These are phyloP conservation scores for Multifurca ochricompacta DNA, from an alignment of 768 basidiomycete species.

Conservation along the genomic window DNA sequence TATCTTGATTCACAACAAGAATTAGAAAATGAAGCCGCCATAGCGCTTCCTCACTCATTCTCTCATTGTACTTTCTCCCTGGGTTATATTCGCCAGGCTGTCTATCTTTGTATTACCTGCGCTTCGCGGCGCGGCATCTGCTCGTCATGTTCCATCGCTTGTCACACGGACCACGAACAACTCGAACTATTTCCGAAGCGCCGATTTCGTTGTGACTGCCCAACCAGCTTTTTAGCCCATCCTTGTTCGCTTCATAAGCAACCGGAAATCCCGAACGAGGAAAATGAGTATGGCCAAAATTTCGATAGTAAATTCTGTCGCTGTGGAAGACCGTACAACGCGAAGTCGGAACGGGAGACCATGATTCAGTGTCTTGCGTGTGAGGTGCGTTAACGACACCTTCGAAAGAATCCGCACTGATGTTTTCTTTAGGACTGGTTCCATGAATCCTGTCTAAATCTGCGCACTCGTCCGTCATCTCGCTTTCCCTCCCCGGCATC, in stretches of 20 bases:
- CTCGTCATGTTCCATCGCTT: conserved; percentile 78
- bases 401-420: conserved; percentile 6
- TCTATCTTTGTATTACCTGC: conserved; percentile 77
- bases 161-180: conserved; percentile 82
- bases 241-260: conserved; percentile 54
- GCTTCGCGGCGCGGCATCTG: conserved; percentile 62
- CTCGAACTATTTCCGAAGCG: conserved; percentile 84
- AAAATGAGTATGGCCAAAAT: conserved; percentile 68
- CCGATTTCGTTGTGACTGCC: conserved; percentile 78
- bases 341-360: conserved; percentile 65
- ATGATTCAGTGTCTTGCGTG: conserved; percentile 87
- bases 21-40: conserved; percentile 33
- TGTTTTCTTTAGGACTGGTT: conserved; percentile 67
- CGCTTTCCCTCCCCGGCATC: conserved; percentile 32
- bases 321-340: conserved; percentile 64
- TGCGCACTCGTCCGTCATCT: conserved; percentile 55
- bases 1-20: conserved; percentile 28
- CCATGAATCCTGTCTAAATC: conserved; percentile 82
- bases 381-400: conserved; percentile 46
- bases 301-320: conserved; percentile 67
- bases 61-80: conserved; percentile 35
- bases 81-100: conserved; percentile 53
- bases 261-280: conserved; percentile 45
- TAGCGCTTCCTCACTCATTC: conserved; percentile 37
- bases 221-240: conserved; percentile 54